A percentile compares a stretch with the other conserved stretches of the same genome.
phyloP scores from a whole-genome alignment of 257 asterid species.

The Solanum medicagineum region DNA sequence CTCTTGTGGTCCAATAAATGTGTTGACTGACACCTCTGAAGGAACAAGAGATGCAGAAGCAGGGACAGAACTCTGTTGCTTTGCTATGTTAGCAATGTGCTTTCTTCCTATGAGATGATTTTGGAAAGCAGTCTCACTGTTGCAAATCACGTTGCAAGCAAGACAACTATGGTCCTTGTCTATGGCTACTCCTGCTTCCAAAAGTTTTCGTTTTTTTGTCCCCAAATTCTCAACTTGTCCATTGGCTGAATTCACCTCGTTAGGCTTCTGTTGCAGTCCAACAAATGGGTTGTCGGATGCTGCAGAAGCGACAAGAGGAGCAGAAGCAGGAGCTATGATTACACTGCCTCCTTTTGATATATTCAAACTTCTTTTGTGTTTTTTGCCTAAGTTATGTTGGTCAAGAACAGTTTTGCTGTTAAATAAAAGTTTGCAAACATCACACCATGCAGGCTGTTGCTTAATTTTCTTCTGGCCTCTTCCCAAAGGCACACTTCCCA shows the following conservation, averaged over 20 bases:
- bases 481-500: constrained; percentile 1
- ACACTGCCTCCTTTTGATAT: constrained; percentile 14
- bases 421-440: constrained; percentile 48
- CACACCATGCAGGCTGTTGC: constrained; percentile 58
- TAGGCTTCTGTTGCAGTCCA: constrained; percentile 43
- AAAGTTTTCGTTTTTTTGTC: constrained; percentile 35
- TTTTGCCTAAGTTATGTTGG: constrained; percentile 50
- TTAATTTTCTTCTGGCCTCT: constrained; percentile 33
- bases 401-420: constrained; percentile 48
- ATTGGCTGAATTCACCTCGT: constrained; percentile 5
- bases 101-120: constrained; percentile 57
- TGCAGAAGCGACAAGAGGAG: not conserved
- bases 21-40: not conserved
- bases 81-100: constrained; percentile 45
- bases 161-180: constrained; percentile 32
- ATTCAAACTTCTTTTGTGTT: constrained; percentile 49
- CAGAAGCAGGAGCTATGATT: not conserved
- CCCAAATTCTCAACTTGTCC: constrained; percentile 35
- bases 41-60: constrained; percentile 3
- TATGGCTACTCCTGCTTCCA: constrained; percentile 66
- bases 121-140: constrained; percentile 41
- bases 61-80: constrained; percentile 1
- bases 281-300: constrained; percentile 10
- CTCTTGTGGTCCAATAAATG: constrained; percentile 37
- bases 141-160: constrained; percentile 70